Evolutionary conservation across 73 alveolate species (phyloP).

Genomic region (Uronychia setigera): DNA sequence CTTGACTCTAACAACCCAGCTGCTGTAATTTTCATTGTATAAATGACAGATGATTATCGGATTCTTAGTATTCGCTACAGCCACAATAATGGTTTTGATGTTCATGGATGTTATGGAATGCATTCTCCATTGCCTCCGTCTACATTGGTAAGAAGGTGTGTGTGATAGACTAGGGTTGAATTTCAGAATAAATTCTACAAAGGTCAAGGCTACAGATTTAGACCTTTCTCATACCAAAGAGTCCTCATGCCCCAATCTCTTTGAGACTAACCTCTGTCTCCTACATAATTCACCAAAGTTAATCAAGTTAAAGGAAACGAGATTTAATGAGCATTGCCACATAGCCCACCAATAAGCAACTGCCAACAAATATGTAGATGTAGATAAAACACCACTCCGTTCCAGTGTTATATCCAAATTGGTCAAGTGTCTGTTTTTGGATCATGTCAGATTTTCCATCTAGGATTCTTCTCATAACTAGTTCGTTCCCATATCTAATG

Average conservation of each 20-base stretch:
- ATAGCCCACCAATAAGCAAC: background rate
- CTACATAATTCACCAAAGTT: background rate
- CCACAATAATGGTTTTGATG: conserved; percentile 90
- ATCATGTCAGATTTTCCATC: background rate
- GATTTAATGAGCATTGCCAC: conserved; percentile 1
- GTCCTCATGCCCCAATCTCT: background rate
- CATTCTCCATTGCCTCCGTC: conserved; percentile 96
- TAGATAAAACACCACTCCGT: background rate
- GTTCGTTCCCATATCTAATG: conserved; percentile 44
- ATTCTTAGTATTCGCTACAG: conserved; percentile 80
- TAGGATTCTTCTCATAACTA: conserved; percentile 23
- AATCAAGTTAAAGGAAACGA: no score
- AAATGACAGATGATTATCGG: conserved; percentile 55
- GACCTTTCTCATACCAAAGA: conserved; percentile 71
- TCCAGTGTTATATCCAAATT: background rate
- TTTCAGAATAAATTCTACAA: conserved; percentile 95
- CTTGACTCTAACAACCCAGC: conserved; percentile 56
- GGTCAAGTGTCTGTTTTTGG: background rate
- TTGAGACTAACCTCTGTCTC: background rate
- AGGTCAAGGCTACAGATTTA: conserved; percentile 94
- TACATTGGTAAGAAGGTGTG: conserved; percentile 81
- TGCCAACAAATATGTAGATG: background rate
- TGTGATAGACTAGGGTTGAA: conserved; percentile 83
- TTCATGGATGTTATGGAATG: conserved; percentile 99
- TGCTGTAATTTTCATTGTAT: conserved; percentile 55